Base-by-base conservation (phyloP, 352 stramenopile genomes). In the Pythium apleroticum region DNA sequence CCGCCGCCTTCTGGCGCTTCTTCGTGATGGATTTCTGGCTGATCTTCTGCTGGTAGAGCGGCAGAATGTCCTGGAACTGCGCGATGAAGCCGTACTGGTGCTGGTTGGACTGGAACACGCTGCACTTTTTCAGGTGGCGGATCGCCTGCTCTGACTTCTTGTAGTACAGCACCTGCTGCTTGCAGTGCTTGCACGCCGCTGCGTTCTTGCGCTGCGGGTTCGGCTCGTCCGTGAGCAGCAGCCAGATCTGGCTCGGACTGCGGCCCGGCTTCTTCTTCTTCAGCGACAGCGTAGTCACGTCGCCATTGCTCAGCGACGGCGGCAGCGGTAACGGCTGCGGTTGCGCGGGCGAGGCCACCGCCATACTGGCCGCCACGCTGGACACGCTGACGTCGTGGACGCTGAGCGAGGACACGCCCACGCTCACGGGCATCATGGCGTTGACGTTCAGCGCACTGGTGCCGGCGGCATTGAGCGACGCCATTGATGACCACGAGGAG, bases 91-190 rank as follows among this genome's bases (percentile, higher is more conserved):
- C 67, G 56, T 85, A 91, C 68, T 94, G 85, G 68, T 92, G 85
- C 74, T 94, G 85, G 69, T 79, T 83, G 71, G 72, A 85, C 63
- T 94, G 85, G 72, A 94, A 94, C 11, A 76, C 78, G 28, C 57
- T 72, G 65, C 85, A 94, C 58, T 91, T 91, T 53, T 94, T 94
- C 12, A 94, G 50, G 60, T 94, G 85, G 31, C 85, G 83, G 45
- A 94, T 88, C 20, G 83, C 83, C 58, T 94, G 85, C 73, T 94
- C 85, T 30, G 85, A 94, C 58, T 92, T 94, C 56, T 94, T 94
- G 70, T 94, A 94, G 72, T 94, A 94, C 25, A 89, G 55, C 41
- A 94, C 85, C 35, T 91, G 78, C 63, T 92, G 80, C 71, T 94
- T 91, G 72, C 85, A 94, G 68, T 94, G 85, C 68, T 94, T 94